Percentiles rank a stretch among this genome's conserved stretches.
phyloP scores from a whole-genome alignment of 1,284 basidiomycete genomes.

The Uromyces viciae-fabae region DNA sequence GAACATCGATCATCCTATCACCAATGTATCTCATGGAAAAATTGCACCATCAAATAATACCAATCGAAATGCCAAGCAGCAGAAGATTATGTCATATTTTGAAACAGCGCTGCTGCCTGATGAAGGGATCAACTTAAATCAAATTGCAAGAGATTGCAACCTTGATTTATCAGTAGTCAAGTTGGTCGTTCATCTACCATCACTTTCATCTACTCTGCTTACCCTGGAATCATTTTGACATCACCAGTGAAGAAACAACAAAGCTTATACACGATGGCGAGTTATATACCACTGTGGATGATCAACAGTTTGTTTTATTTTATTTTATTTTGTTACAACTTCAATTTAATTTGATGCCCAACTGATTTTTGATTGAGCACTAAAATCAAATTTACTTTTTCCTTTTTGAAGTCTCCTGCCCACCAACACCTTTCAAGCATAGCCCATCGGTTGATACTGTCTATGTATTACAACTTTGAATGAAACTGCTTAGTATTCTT shows the following conservation, averaged over 20 bases:
- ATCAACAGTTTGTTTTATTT: slow-evolving; percentile 26
- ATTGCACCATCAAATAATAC: slow-evolving; percentile 57
- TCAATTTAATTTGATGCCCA: not conserved
- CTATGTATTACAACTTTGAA: too few species aligned
- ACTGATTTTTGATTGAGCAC: not conserved
- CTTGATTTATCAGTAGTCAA: slow-evolving; percentile 60
- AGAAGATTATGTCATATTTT: slow-evolving; percentile 61
- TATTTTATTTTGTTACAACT: not conserved
- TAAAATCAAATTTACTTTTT: not conserved
- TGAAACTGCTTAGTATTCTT: too few species aligned
- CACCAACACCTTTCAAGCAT: too few species aligned
- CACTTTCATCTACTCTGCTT: too few species aligned
- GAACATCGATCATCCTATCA: not conserved
- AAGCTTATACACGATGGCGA: slow-evolving; percentile 66
- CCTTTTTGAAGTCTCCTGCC: slow-evolving; percentile 6
- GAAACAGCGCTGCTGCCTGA: slow-evolving; percentile 24
- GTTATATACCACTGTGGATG: slow-evolving; percentile 62
- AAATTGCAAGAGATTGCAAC: slow-evolving; percentile 46
- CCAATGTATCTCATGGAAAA: slow-evolving; percentile 22
- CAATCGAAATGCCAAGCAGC: slow-evolving; percentile 64
- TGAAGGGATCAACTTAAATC: slow-evolving; percentile 49
- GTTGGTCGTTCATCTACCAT: slow-evolving; percentile 47
- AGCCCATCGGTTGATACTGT: too few species aligned
- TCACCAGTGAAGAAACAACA: slow-evolving; percentile 64
- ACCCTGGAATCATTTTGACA: not conserved